phyloP scores from a whole-genome alignment of 768 basidiomycete genomes.

The Leccinum barrowsii region DNA sequence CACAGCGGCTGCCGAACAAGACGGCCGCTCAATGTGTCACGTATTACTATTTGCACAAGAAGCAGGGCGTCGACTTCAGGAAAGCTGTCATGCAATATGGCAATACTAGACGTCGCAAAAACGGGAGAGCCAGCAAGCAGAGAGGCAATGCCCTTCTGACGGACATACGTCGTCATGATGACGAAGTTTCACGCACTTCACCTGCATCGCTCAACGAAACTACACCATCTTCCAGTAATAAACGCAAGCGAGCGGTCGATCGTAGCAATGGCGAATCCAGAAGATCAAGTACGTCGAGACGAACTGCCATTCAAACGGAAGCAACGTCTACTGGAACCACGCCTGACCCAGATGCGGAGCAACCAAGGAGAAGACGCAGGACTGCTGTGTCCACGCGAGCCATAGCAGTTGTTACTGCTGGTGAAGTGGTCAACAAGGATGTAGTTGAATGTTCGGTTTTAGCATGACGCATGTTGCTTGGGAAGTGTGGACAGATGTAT shows the following conservation, averaged over 20 bases:
- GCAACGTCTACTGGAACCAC: slow-evolving; percentile 44
- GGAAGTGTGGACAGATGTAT: slow-evolving; percentile 13
- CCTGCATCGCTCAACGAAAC: slow-evolving; percentile 21
- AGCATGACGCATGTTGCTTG: slow-evolving; percentile 13
- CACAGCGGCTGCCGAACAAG: slow-evolving; percentile 77
- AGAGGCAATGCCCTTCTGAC: slow-evolving; percentile 79
- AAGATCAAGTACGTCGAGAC: slow-evolving; percentile 35
- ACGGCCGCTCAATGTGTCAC: slow-evolving; percentile 85
- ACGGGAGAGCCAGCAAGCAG: slow-evolving; percentile 61
- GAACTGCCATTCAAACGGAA: slow-evolving; percentile 44
- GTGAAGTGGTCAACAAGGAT: slow-evolving; percentile 33
- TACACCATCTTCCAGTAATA: slow-evolving; percentile 29
- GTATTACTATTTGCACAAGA: slow-evolving; percentile 95
- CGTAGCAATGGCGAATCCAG: slow-evolving; percentile 33
- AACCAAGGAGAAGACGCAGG: slow-evolving; percentile 40
- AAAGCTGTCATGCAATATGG: slow-evolving; percentile 66
- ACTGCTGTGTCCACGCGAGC: slow-evolving; percentile 29
- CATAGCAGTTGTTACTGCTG: slow-evolving; percentile 28
- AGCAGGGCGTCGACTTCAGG: slow-evolving; percentile 80
- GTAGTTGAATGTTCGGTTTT: slow-evolving; percentile 26
- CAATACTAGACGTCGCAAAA: slow-evolving; percentile 61
- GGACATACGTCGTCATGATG: slow-evolving; percentile 79
- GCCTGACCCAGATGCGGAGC: slow-evolving; percentile 70
- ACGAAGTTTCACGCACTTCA: slow-evolving; percentile 31
- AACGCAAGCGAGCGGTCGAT: slow-evolving; percentile 39